These are phyloP conservation scores for Mortierella sp. DNA, from an alignment of 371 early-diverging fungal genomes.

Conservation along the genomic window DNA sequence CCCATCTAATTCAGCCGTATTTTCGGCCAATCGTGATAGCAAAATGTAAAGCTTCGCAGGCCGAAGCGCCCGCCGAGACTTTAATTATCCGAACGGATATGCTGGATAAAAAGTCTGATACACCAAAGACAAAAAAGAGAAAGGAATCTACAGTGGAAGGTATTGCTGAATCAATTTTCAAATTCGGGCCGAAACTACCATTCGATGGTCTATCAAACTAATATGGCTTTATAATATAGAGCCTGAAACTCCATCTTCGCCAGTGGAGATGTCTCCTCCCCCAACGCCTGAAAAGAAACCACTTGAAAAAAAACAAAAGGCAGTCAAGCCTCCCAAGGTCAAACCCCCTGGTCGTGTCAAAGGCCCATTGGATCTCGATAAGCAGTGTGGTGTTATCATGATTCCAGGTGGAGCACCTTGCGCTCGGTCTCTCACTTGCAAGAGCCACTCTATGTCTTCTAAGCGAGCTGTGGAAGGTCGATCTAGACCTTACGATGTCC, in stretches of 20 bases:
- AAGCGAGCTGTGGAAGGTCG: slow-evolving; percentile 85
- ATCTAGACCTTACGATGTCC: slow-evolving; percentile 79
- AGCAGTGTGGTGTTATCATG: slow-evolving; percentile 83
- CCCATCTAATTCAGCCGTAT: neutral
- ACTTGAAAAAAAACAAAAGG: slow-evolving; percentile 68
- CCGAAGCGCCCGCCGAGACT: slow-evolving; percentile 21
- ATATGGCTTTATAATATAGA: slow-evolving; percentile 15
- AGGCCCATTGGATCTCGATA: slow-evolving; percentile 81
- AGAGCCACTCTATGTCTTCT: slow-evolving; percentile 87
- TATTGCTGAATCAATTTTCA: neutral
- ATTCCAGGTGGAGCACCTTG: slow-evolving; percentile 73
- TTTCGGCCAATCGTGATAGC: slow-evolving; percentile 4
- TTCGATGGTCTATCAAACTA: neutral
- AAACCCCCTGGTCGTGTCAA: slow-evolving; percentile 52
- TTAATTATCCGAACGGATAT: slow-evolving; percentile 36
- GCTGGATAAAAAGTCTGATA: slow-evolving; percentile 41
- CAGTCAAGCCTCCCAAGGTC: slow-evolving; percentile 68
- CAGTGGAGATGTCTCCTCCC: slow-evolving; percentile 48
- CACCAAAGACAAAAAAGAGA: slow-evolving; percentile 44
- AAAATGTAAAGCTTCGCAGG: slow-evolving; percentile 34
- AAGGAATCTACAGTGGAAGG: slow-evolving; percentile 51
- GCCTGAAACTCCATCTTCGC: slow-evolving; percentile 33
- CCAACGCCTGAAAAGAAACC: slow-evolving; percentile 59
- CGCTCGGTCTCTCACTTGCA: slow-evolving; percentile 86
- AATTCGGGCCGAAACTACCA: neutral